phyloP scores from a whole-genome alignment of 192 early-diverging fungal species.

The Podila clonocystis region DNA sequence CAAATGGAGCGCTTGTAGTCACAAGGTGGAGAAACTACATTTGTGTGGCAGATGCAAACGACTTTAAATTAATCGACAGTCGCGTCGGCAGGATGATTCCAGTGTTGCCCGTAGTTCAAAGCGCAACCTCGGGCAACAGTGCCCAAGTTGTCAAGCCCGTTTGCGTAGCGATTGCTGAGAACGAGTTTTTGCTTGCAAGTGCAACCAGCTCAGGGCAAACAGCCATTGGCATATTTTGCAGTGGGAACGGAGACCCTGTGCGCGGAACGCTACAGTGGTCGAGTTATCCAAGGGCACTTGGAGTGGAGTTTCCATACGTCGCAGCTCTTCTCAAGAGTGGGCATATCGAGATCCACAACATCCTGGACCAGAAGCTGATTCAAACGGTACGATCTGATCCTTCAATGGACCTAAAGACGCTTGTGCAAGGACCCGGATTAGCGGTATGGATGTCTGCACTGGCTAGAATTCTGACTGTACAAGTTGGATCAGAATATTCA shows the following conservation, averaged over 20 bases:
- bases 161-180: slow-evolving; percentile 65
- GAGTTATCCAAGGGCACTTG: slow-evolving; percentile 59
- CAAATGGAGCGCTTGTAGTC: slow-evolving; percentile 68
- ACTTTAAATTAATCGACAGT: slow-evolving; percentile 75
- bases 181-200: slow-evolving; percentile 78
- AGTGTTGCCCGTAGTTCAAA: slow-evolving; percentile 35
- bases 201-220: slow-evolving; percentile 46
- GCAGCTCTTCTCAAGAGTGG: slow-evolving; percentile 73
- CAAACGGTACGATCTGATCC: slow-evolving; percentile 59
- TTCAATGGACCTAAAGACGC: slow-evolving; percentile 54
- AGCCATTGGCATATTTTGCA: slow-evolving; percentile 80
- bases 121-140: slow-evolving; percentile 11
- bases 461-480: slow-evolving; percentile 37
- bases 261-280: slow-evolving; percentile 70
- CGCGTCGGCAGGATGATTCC: slow-evolving; percentile 40
- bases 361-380: slow-evolving; percentile 70
- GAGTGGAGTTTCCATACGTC: slow-evolving; percentile 83
- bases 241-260: slow-evolving; percentile 72
- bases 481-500: not conserved
- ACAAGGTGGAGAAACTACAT: slow-evolving; percentile 62
- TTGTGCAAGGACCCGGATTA: slow-evolving; percentile 64
- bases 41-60: slow-evolving; percentile 74
- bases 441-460: slow-evolving; percentile 58
- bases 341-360: slow-evolving; percentile 80
- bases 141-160: slow-evolving; percentile 62